Evolutionary conservation across 306 rosid species (phyloP).

Genomic region (Canavalia ensiformis): DNA sequence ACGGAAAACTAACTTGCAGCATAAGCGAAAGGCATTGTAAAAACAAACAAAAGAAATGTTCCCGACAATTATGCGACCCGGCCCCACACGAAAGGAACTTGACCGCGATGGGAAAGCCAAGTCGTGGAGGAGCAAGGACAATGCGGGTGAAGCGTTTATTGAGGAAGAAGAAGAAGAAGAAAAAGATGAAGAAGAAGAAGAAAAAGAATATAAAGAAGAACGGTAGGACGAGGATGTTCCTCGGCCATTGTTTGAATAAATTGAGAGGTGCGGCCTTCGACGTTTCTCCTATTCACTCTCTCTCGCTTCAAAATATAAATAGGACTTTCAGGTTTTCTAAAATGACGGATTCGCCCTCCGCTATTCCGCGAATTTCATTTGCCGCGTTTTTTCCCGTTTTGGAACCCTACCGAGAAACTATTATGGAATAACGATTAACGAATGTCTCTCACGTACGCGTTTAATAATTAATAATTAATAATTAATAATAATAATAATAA

Average conservation of each 20-base stretch:
- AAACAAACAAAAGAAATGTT: not conserved
- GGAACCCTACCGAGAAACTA: no score
- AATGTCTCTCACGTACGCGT: no score
- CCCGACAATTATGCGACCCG: conserved; percentile 11
- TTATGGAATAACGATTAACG: no score
- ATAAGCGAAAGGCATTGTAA: conserved; percentile 41
- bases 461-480: no score
- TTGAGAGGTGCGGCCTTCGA: conserved; percentile 37
- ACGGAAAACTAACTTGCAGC: conserved; percentile 41
- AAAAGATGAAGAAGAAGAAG: not conserved
- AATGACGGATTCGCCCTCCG: conserved; percentile 46
- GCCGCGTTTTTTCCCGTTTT: conserved; percentile 9
- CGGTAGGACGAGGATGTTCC: not conserved
- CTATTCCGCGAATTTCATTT: conserved; percentile 15
- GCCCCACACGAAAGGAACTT: conserved; percentile 17
- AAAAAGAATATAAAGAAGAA: not conserved
- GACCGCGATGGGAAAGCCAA: not conserved
- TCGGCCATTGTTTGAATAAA: conserved; percentile 30
- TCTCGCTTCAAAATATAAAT: conserved; percentile 29
- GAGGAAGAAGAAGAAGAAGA: conserved; percentile 16
- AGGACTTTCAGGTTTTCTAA: not conserved
- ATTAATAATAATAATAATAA: no score
- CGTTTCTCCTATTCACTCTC: not conserved
- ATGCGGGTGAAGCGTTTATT: conserved; percentile 2
- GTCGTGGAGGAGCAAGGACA: not conserved